Conservation (phyloP, 805 yeast genomes). For the Hemisphaericaspora nanyangensis region DNA sequence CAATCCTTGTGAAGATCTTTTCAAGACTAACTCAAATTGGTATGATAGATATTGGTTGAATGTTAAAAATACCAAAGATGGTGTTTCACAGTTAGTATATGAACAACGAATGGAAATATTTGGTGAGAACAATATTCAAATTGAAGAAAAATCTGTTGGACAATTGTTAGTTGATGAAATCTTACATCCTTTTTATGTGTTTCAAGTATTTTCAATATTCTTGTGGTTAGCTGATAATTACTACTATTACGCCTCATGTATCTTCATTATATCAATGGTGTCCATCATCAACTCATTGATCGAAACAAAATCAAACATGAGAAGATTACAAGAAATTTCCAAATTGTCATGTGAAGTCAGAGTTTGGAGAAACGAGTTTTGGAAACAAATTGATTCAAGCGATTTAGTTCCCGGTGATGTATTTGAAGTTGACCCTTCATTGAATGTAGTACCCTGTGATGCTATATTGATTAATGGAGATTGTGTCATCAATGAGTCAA, state of each 20-base stretch:
- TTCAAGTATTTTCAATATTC: constrained; percentile 87
- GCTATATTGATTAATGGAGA: constrained; percentile 85
- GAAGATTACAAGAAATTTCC: constrained; percentile 70
- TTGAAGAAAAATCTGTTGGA: constrained; percentile 64
- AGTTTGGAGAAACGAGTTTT: constrained; percentile 88
- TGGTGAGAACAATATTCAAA: constrained; percentile 70
- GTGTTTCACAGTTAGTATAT: constrained; percentile 65
- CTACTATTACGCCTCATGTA: constrained; percentile 90
- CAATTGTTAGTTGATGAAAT: constrained; percentile 81
- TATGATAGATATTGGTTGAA: constrained; percentile 74
- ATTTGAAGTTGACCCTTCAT: constrained; percentile 84
- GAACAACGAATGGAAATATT: constrained; percentile 71
- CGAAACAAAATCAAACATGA: constrained; percentile 79
- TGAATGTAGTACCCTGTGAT: constrained; percentile 80
- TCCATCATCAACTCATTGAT: constrained; percentile 76
- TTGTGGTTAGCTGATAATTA: constrained; percentile 92
- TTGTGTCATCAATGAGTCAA: constrained; percentile 94
- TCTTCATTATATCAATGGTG: constrained; percentile 76
- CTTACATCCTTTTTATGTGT: constrained; percentile 91
- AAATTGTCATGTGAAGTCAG: constrained; percentile 74
- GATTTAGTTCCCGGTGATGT: constrained; percentile 96
- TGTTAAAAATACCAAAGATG: constrained; percentile 52
- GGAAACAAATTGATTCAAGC: constrained; percentile 74
- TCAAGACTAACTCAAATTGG: constrained; percentile 84
- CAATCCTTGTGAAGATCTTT: constrained; percentile 84